Evolutionary conservation across 2,329 filamentous ascomycete genomes (phyloP), one percentile per base, ranked within the genome.

Genomic region (Zymoseptoria brevis): DNA sequence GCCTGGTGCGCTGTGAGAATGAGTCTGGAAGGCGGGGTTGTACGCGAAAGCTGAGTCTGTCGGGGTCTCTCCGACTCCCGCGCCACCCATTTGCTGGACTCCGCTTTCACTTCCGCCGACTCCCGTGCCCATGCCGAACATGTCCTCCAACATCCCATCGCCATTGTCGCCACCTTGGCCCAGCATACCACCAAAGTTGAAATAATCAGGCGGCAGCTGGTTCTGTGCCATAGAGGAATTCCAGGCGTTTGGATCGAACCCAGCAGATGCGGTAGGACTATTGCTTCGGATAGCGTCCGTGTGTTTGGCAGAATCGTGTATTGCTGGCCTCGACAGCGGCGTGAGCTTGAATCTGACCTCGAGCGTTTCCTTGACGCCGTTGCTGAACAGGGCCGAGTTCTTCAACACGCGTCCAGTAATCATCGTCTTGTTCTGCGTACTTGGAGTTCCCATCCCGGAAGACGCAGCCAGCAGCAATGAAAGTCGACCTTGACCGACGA

Each of bases 401-500:
- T 88, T 90, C 69, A 89, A 90, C 57, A 99, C 89, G 35, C 91
- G 87, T 58, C 94, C 94, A 7, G 93, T 96, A 64, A 99, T 87
- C 75, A 91, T 79, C 35, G 83, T 81, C 70, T 87, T 85, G 11
- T 84, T 85, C 58, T 84, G 80, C 54, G 80, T 79, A 13, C 79
- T 80, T 57, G 81, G 70, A 71, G 84, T 83, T 13, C 51, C 51
- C 22, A 29, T 26, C 13, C 35, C 35, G 16, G 51, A 53, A 56
- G 82, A 75, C n/a, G 80, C 79, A 54, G 83, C 81, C 52, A 97
- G 80, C 21, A 87, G 85, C 83, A 88, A 88, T 45, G 94, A 97
- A 19, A 99, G 80, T 86, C 97, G 90, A 56, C 95, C 94, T 75
- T 99, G 93, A 21, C 94, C 94, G 22, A 96, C 93, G 58, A 97